Evolutionary conservation across 345 rosid genomes (phyloP).

Genomic region (Clarkia xantiana): DNA sequence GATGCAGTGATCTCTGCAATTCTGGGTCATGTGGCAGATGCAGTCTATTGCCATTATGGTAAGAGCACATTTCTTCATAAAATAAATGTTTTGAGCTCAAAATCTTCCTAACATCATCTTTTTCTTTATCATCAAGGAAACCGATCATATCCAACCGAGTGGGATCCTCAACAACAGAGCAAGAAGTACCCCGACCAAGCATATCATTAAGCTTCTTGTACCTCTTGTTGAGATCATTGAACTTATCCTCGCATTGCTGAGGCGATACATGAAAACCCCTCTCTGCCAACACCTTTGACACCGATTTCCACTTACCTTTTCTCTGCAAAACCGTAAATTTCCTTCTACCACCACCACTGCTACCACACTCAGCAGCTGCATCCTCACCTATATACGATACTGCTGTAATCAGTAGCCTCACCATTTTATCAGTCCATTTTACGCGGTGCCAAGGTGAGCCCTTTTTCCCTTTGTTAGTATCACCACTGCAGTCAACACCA

Average conservation of each 20-base stretch:
- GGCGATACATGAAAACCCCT: constrained; percentile 79
- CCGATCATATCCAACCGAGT: constrained; percentile 58
- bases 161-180: constrained; percentile 88
- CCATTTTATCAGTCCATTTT: constrained; percentile 95
- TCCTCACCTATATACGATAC: constrained; percentile 84
- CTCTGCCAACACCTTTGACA: constrained; percentile 83
- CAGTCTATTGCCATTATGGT: constrained; percentile 69
- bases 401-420: constrained; percentile 74
- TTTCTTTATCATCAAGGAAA: constrained; percentile 55
- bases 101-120: constrained; percentile 74
- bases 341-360: constrained; percentile 40
- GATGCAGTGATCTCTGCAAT: constrained; percentile 58
- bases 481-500: constrained; percentile 43
- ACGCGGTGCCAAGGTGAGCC: constrained; percentile 86
- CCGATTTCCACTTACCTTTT: constrained; percentile 85
- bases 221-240: constrained; percentile 82
- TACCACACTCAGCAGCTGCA: constrained; percentile 27
- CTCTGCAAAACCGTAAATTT: constrained; percentile 68
- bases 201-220: constrained; percentile 87
- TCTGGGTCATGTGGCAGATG: constrained; percentile 85
- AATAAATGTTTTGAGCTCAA: constrained; percentile 83
- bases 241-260: constrained; percentile 94
- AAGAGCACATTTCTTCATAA: constrained; percentile 96
- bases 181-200: constrained; percentile 88
- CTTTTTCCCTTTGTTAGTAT: constrained; percentile 36